phyloP scores from a whole-genome alignment of 257 asterid species.

The Cruciata laevipes region DNA sequence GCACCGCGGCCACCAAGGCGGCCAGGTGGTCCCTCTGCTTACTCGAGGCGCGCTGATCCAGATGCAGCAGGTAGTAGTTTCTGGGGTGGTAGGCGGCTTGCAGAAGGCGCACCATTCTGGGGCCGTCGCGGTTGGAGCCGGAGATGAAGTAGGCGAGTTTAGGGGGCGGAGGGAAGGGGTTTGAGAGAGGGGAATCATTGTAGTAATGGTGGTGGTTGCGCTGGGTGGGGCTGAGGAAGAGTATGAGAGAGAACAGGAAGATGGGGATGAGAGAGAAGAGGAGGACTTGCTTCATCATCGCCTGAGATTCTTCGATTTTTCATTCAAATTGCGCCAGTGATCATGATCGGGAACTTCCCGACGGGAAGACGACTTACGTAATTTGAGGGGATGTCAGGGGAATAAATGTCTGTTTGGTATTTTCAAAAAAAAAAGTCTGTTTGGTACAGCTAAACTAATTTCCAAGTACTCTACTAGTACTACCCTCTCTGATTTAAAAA shows the following conservation, averaged over 20 bases:
- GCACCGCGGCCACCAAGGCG: constrained; percentile 26
- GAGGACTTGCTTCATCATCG: constrained; percentile 21
- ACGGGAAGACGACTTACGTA: neutral
- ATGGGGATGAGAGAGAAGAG: constrained; percentile 25
- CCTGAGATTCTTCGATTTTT: neutral
- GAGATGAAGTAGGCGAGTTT: constrained; percentile 33
- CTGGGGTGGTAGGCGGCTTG: constrained; percentile 36
- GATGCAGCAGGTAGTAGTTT: constrained; percentile 36
- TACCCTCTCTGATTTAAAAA: too few species aligned
- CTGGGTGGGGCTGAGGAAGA: constrained; percentile 14
- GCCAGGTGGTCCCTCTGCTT: constrained; percentile 26
- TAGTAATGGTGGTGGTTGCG: constrained; percentile 9
- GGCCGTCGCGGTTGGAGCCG: constrained; percentile 28
- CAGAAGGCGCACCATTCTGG: constrained; percentile 31
- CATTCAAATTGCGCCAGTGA: neutral
- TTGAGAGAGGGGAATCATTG: constrained; percentile 9
- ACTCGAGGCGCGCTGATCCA: constrained; percentile 25
- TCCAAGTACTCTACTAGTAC: too few species aligned
- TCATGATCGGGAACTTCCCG: neutral
- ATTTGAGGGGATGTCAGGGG: neutral
- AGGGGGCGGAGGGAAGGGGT: constrained; percentile 25
- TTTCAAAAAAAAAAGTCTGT: neutral
- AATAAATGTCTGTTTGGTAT: neutral
- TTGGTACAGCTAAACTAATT: neutral
- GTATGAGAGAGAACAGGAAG: constrained; percentile 16